These are phyloP conservation scores for Nakaseomyces bracarensis DNA, from an alignment of 1,139 yeast genomes.

Conservation along the genomic window DNA sequence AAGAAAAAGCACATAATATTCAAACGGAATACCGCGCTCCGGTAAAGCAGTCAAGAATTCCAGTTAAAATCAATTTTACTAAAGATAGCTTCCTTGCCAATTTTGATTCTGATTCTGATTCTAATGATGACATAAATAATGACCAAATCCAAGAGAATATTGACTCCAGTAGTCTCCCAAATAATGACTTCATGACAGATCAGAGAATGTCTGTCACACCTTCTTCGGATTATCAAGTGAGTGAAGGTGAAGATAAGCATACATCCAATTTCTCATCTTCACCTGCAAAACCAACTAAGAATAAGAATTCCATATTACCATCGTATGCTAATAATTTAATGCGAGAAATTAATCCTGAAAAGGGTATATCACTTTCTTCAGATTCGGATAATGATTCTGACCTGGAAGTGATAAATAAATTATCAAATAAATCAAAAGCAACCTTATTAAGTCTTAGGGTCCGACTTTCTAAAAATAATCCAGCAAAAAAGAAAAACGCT, in stretches of 20 bases:
- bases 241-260: not conserved
- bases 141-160: not conserved
- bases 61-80: constrained; percentile 12
- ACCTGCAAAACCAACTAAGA: not conserved
- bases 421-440: constrained; percentile 29
- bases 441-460: constrained; percentile 33
- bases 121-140: not conserved
- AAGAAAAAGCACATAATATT: constrained; percentile 6
- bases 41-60: constrained; percentile 1
- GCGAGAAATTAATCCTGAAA: constrained; percentile 11
- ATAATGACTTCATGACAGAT: constrained; percentile 1
- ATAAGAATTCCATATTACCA: constrained; percentile 10
- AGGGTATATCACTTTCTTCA: constrained; percentile 13
- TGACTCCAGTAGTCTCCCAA: not conserved
- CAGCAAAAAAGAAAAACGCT: constrained; percentile 9
- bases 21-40: constrained; percentile 12
- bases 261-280: not conserved
- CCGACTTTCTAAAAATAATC: constrained; percentile 29
- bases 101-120: constrained; percentile 15
- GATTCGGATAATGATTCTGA: constrained; percentile 16
- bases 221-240: constrained; percentile 1
- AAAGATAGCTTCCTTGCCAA: constrained; percentile 18
- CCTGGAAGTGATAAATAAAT: not conserved
- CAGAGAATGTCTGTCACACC: constrained; percentile 1
- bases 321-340: constrained; percentile 20